phyloP scores from a whole-genome alignment of 2,329 filamentous ascomycete species.

The Hymenoscyphus repandus region DNA sequence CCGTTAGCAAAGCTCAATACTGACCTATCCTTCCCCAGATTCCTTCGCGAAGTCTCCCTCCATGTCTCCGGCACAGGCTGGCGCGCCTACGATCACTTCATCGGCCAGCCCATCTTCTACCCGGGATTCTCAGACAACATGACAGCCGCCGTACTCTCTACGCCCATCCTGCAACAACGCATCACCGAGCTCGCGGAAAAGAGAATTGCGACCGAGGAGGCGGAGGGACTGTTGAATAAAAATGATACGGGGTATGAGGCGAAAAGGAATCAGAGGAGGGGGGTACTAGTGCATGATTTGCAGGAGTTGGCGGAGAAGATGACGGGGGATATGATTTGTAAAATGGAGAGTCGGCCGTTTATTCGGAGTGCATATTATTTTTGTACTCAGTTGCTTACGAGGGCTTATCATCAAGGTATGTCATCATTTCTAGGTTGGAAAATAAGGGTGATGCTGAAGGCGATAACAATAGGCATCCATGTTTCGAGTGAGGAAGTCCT shows the following conservation, averaged over 20 bases:
- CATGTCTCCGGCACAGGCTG: slow-evolving; percentile 92
- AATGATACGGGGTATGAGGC: slow-evolving; percentile 49
- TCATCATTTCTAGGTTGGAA: neutral
- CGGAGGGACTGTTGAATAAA: slow-evolving; percentile 61
- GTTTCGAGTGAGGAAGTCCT: slow-evolving; percentile 92
- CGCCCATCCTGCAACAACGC: slow-evolving; percentile 67
- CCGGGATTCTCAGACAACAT: slow-evolving; percentile 87
- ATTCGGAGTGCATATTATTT: slow-evolving; percentile 91
- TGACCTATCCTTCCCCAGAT: slow-evolving; percentile 40
- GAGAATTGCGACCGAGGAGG: slow-evolving; percentile 70
- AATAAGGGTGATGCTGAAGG: neutral
- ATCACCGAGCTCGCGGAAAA: slow-evolving; percentile 72
- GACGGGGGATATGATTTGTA: slow-evolving; percentile 97
- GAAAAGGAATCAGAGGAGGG: slow-evolving; percentile 49
- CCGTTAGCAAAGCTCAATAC: neutral
- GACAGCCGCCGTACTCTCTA: slow-evolving; percentile 70
- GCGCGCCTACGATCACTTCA: slow-evolving; percentile 86
- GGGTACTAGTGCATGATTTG: slow-evolving; percentile 66
- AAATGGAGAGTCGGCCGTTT: slow-evolving; percentile 92
- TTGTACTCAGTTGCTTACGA: slow-evolving; percentile 77
- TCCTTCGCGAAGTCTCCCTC: slow-evolving; percentile 87
- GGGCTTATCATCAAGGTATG: slow-evolving; percentile 86
- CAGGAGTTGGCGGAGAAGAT: slow-evolving; percentile 78
- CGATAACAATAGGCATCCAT: slow-evolving; percentile 58
- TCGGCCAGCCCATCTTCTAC: slow-evolving; percentile 93